Evolutionary conservation across 768 basidiomycete genomes (phyloP), one percentile per base, ranked within the genome.

Genomic region (Boletus subparvulus): DNA sequence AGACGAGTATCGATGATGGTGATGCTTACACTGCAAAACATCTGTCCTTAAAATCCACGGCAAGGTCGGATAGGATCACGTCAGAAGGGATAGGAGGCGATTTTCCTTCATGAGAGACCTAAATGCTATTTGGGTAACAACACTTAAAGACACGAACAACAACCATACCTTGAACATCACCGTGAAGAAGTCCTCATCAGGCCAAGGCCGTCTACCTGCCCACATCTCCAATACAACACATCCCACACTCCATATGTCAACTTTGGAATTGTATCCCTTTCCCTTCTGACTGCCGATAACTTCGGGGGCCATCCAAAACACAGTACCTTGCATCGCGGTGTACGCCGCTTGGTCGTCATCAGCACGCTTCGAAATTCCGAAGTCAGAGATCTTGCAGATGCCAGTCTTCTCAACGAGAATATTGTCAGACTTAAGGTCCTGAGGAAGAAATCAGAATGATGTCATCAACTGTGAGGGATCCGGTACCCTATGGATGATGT

Each of bases 181-280:
- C 2, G 92, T 88, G 58, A 98, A 82, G 60, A 84, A 84, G 72
- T 95, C 92, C 62, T 95, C 90, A 30, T 91, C 88, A 28, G 80
- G 85, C 97, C 97, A 99, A 3, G 97, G 97, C 44, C 95, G 78
- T 68, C 86, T 83, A n/a, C 97, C 97, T 21, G 92, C 90, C 88
- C 94, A 96, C 97, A 99, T 99, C 73, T 99, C 97, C 61, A 98
- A 79, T 16, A 96, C 90, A n/a, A 98, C 92, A 75, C 97, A 99
- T 2, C 97, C 97, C 6, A 98, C 83, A 71, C 93, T 94, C 97
- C 97, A 99, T 61, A 99, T 96, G 69, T 99, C 97, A 48, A 97
- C 87, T 75, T 99, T 98, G 67, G 89, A 92, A 64, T 93, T 95
- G 72, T 98, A 98, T 0, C 94, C 94, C 64, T 89, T 88, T 26